These are phyloP conservation scores for Microbotryomycetes sp. DNA, from an alignment of 1,284 basidiomycete species.

Conservation along the genomic window DNA sequence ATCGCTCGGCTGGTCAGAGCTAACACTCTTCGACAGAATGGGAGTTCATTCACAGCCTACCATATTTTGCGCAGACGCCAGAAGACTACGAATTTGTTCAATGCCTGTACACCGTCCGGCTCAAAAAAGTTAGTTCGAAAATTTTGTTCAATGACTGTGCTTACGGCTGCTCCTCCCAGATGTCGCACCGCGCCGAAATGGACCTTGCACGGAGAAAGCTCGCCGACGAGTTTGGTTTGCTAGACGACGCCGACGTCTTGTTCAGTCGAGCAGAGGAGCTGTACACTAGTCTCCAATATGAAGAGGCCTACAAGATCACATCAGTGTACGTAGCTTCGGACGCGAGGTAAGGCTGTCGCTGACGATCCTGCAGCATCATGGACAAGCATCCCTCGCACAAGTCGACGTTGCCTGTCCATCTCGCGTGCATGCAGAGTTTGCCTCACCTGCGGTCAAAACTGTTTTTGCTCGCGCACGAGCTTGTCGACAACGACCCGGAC, in stretches of 20 bases:
- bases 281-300: slow-evolving; percentile 81
- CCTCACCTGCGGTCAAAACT: slow-evolving; percentile 81
- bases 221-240: slow-evolving; percentile 67
- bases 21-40: slow-evolving; percentile 57
- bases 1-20: background rate
- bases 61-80: slow-evolving; percentile 70
- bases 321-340: slow-evolving; percentile 51
- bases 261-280: slow-evolving; percentile 86
- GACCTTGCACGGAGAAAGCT: slow-evolving; percentile 63
- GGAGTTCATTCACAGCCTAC: slow-evolving; percentile 82
- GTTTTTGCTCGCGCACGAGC: slow-evolving; percentile 90
- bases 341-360: no score
- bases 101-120: slow-evolving; percentile 80
- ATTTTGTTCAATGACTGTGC: slow-evolving; percentile 5
- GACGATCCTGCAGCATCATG: slow-evolving; percentile 56
- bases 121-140: slow-evolving; percentile 58
- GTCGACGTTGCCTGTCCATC: slow-evolving; percentile 80
- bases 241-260: slow-evolving; percentile 85
- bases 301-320: slow-evolving; percentile 86
- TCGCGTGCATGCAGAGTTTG: slow-evolving; percentile 95
- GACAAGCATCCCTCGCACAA: slow-evolving; percentile 71
- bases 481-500: slow-evolving; percentile 88
- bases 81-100: slow-evolving; percentile 84
- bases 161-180: slow-evolving; percentile 40
- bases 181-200: slow-evolving; percentile 74